Conservation (phyloP, 1,139 yeast genomes). For the Saccharomyces hybrid region DNA sequence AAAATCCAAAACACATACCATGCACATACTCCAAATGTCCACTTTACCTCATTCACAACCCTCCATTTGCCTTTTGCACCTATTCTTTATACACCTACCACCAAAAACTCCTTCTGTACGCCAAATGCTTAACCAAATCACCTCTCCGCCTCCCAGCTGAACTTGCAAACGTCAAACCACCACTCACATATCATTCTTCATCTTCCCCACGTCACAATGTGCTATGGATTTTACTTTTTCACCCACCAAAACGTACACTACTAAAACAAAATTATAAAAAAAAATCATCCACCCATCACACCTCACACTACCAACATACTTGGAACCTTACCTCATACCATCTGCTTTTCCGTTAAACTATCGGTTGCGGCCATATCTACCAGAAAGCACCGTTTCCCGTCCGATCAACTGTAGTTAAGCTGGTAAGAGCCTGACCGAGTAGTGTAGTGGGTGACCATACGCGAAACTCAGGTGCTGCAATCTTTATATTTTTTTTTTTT, state of each 20-base stretch:
- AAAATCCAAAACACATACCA: no score
- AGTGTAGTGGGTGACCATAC: constrained; percentile 50
- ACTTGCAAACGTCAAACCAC: no score
- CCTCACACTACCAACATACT: neutral
- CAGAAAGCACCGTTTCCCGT: constrained; percentile 46
- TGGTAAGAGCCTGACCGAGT: constrained; percentile 48
- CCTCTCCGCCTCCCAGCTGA: no score
- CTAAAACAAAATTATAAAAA: neutral
- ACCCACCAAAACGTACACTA: neutral
- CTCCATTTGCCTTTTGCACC: no score
- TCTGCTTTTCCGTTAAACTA: constrained; percentile 10
- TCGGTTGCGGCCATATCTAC: constrained; percentile 45
- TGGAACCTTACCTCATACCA: neutral
- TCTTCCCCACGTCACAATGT: neutral
- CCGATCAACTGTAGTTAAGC: constrained; percentile 45
- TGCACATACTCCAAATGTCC: no score
- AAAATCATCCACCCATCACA: neutral
- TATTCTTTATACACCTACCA: no score
- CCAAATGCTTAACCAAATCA: no score
- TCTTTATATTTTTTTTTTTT: constrained; percentile 35
- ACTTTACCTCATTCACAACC: no score
- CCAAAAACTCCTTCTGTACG: no score
- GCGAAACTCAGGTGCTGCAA: constrained; percentile 49
- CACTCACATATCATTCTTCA: neutral
- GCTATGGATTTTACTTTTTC: neutral